Conservation (phyloP, 179 eudicot species). For the Patellifolia procumbens region DNA sequence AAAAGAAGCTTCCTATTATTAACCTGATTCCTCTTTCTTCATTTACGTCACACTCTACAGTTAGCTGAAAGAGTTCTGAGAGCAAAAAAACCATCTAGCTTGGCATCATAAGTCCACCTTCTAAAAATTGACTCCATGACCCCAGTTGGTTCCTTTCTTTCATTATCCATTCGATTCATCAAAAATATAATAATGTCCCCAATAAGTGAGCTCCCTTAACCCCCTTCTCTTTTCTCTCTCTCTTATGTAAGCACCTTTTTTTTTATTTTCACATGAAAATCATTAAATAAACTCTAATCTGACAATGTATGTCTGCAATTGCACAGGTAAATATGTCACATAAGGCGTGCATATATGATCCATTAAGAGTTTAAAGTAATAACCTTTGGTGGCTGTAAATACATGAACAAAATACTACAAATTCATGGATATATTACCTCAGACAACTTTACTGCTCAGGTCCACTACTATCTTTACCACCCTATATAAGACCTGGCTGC, state of each 20-base stretch:
- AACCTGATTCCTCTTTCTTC: slow-evolving; percentile 16
- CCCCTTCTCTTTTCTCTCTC: slow-evolving; percentile 19
- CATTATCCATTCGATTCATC: slow-evolving; percentile 28
- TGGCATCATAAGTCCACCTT: slow-evolving; percentile 23
- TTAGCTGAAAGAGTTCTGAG: slow-evolving; percentile 20
- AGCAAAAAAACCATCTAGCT: slow-evolving; percentile 30
- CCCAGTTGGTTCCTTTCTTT: slow-evolving; percentile 23
- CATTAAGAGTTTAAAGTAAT: slow-evolving; percentile 21
- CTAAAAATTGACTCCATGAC: slow-evolving; percentile 12
- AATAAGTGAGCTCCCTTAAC: slow-evolving; percentile 15
- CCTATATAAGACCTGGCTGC: slow-evolving; percentile 40
- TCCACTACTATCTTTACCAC: slow-evolving; percentile 34
- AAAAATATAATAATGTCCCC: slow-evolving; percentile 23
- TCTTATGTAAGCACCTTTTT: slow-evolving; percentile 40
- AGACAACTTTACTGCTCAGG: slow-evolving; percentile 23
- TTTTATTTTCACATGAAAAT: slow-evolving; percentile 32
- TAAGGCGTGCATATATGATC: slow-evolving; percentile 35
- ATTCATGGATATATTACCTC: slow-evolving; percentile 22
- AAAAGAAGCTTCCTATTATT: slow-evolving; percentile 22
- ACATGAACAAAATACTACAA: slow-evolving; percentile 28
- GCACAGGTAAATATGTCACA: slow-evolving; percentile 28
- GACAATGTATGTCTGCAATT: slow-evolving; percentile 27
- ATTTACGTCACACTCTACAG: slow-evolving; percentile 25
- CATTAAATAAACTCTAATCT: slow-evolving; percentile 29
- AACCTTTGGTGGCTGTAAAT: slow-evolving; percentile 28